Evolutionary conservation across 2,329 filamentous ascomycete genomes (phyloP), one percentile per base, ranked within the genome.

Genomic region (Apiospora marii): DNA sequence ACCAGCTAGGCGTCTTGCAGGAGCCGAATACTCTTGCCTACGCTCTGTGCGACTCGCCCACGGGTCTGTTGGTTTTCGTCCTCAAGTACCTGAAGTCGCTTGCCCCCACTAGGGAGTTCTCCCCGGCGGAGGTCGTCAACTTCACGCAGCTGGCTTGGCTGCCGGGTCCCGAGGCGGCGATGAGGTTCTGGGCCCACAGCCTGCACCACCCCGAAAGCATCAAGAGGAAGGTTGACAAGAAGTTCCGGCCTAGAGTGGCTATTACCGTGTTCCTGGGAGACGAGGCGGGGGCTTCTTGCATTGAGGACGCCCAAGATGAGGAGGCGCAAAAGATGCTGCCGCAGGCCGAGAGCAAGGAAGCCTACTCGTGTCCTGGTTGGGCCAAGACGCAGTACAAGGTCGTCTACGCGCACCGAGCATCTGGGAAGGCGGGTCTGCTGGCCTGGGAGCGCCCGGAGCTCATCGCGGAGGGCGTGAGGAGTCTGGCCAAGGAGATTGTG

Each of bases 91-190:
- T 90, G 70, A 82, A 84, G 22, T 80, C 83, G 1, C 78, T 84
- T 4, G 83, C 81, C 3, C 82, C 84, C 0, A 79, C 74, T 6
- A 81, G 83, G 71, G 81, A 83, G 22, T 83, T 89, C 69, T 83
- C 84, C 1, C 82, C 84, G 4, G 82, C 84, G 19, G 89, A 92
- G 71, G 83, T 93, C 34, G 84, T 93, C 72, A 89, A 89, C 24
- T 83, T 91, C 76, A 87, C 89, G 1, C 87, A 89, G 78, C 81
- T 92, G 41, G 87, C 90, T 30, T 93, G 91, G 92, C 80, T 93
- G 0, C 91, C 91, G 0, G 91, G 91, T 0, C 90, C 90, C 0
- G 91, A 93, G 77, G 86, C 86, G 1, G 87, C 86, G 3, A 80
- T 92, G 75, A 83, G 90, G 37, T 92, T 87, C 72, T 89, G 86